Conservation (phyloP, 2,329 filamentous ascomycete species). For the Lachnellula occidentalis region DNA sequence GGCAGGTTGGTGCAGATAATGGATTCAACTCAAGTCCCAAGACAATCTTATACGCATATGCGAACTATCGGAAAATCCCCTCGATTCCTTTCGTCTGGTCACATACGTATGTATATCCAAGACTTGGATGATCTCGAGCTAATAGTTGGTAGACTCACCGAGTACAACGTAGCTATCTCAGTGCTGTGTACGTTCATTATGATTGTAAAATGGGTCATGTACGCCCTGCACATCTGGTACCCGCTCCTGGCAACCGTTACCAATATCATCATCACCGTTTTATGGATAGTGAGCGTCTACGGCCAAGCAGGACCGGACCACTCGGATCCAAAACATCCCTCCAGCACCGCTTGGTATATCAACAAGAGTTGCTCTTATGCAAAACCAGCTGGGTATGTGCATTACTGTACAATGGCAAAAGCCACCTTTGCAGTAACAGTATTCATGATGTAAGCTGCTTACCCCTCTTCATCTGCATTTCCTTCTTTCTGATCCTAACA, state of each 20-base stretch:
- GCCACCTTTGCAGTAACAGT: slow-evolving; percentile 58
- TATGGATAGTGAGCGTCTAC: slow-evolving; percentile 63
- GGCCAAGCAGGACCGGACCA: slow-evolving; percentile 71
- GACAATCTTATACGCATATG: slow-evolving; percentile 65
- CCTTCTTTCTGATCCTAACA: background rate
- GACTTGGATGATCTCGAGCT: background rate
- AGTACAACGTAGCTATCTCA: slow-evolving; percentile 72
- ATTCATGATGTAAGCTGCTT: slow-evolving; percentile 60
- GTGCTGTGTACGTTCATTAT: slow-evolving; percentile 72
- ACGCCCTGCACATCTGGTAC: slow-evolving; percentile 66
- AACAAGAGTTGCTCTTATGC: slow-evolving; percentile 62
- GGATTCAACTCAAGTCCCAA: slow-evolving; percentile 70
- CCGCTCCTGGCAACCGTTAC: slow-evolving; percentile 58
- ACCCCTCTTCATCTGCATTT: slow-evolving; percentile 1
- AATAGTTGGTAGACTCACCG: slow-evolving; percentile 53
- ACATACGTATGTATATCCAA: slow-evolving; percentile 50
- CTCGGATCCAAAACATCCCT: slow-evolving; percentile 57
- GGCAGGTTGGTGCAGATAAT: slow-evolving; percentile 65
- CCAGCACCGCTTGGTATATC: slow-evolving; percentile 68
- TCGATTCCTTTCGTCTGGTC: slow-evolving; percentile 68
- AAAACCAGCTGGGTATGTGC: slow-evolving; percentile 44
- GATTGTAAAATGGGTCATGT: slow-evolving; percentile 62
- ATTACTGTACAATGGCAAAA: slow-evolving; percentile 64
- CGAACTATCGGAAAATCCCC: slow-evolving; percentile 61
- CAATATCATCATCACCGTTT: slow-evolving; percentile 50